A percentile compares a stretch with the other conserved stretches of the same genome.
Evolutionary conservation across 345 rosid genomes (phyloP).

Genomic region (Eucalyptus melliodora): DNA sequence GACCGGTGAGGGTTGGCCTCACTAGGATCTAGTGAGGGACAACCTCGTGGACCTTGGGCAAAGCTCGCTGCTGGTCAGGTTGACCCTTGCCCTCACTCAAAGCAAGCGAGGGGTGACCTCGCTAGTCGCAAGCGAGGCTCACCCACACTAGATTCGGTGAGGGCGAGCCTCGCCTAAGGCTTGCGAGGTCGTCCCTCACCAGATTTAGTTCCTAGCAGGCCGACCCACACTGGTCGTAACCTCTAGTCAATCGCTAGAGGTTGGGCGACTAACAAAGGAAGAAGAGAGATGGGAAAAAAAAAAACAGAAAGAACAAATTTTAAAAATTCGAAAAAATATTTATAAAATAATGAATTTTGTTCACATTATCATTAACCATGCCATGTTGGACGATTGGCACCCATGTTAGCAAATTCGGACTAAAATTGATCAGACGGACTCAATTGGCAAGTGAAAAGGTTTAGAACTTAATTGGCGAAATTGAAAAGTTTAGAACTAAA

Average conservation of each 20-base stretch:
- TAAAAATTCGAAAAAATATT: too few relatives aligned
- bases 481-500: rapidly evolving
- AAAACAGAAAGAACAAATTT: too few relatives aligned
- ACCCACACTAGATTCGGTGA: rapidly evolving
- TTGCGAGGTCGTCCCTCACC: rapidly evolving
- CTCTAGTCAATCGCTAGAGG: rapidly evolving
- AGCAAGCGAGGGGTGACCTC: rapidly evolving
- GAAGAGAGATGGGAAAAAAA: too few relatives aligned
- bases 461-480: too few relatives aligned
- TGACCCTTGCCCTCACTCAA: too few relatives aligned
- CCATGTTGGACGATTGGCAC: too few relatives aligned
- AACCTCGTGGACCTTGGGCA: too few relatives aligned
- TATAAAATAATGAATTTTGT: too few relatives aligned
- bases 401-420: rapidly evolving
- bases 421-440: rapidly evolving
- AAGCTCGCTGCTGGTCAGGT: rapidly evolving
- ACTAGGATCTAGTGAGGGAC: too few relatives aligned
- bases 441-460: too few relatives aligned
- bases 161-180: rapidly evolving
- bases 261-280: rapidly evolving
- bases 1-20: too few relatives aligned
- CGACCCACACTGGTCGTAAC: rapidly evolving
- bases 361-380: rapidly evolving
- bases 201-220: rapidly evolving
- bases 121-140: rapidly evolving